These are phyloP conservation scores for Rhodotorula toruloides DNA, from an alignment of 768 basidiomycete species.

Conservation along the genomic window DNA sequence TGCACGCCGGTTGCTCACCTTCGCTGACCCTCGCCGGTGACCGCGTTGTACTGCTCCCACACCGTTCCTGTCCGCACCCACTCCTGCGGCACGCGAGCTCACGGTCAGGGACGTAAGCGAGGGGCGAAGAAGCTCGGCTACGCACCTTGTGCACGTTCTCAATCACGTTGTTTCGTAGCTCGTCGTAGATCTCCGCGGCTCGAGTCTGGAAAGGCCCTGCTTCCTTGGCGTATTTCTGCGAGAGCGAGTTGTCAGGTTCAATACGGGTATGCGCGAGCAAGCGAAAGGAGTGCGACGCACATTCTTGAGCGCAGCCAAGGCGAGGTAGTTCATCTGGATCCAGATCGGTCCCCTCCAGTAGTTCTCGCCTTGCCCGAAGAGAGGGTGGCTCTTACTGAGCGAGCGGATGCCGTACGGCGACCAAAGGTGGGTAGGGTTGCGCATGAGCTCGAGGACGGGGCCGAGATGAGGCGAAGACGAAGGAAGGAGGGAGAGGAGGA, in stretches of 20 bases:
- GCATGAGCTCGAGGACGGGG: conserved; percentile 71
- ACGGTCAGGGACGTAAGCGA: neutral
- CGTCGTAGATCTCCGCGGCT: conserved; percentile 71
- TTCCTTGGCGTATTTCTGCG: conserved; percentile 67
- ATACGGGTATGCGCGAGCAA: neutral
- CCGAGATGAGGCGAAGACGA: conserved; percentile 72
- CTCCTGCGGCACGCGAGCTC: conserved; percentile 55
- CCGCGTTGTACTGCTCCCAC: conserved; percentile 93
- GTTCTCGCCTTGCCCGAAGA: conserved; percentile 87
- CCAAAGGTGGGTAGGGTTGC: conserved; percentile 81
- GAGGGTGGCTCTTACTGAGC: conserved; percentile 76
- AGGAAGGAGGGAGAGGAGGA: conserved; percentile 74
- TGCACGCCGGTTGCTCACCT: conserved; percentile 55
- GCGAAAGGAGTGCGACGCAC: conserved; percentile 48
- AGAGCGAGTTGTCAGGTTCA: neutral
- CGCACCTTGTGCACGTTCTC: conserved; percentile 69
- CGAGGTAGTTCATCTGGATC: conserved; percentile 96
- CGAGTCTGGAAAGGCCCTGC: conserved; percentile 73
- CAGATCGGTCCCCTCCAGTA: conserved; percentile 97
- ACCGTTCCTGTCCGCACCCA: conserved; percentile 88
- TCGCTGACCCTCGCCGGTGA: conserved; percentile 73
- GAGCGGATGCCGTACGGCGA: conserved; percentile 84
- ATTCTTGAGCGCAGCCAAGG: conserved; percentile 70
- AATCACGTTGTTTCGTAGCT: conserved; percentile 74
- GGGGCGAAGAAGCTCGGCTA: neutral